These are phyloP conservation scores for Erysimum cheiranthoides DNA, from an alignment of 345 rosid genomes.

Conservation along the genomic window DNA sequence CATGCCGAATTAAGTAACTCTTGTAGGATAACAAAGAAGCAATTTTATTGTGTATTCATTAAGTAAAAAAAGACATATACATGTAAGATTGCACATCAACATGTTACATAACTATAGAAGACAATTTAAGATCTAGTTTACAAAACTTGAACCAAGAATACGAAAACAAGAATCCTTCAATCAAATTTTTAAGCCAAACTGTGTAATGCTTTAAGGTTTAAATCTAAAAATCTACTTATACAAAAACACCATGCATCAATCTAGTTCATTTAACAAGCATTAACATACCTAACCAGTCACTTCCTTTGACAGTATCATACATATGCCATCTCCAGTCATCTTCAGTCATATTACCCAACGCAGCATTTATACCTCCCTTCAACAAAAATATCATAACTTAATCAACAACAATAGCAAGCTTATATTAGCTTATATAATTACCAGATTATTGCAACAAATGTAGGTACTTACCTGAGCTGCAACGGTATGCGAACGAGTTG, in stretches of 20 bases:
- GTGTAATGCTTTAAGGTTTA: background rate
- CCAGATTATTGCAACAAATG: background rate
- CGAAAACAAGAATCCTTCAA: no score
- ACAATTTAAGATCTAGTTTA: background rate
- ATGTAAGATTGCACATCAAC: background rate
- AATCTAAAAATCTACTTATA: no score
- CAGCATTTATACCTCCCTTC: slow-evolving; percentile 98
- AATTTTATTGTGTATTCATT: background rate
- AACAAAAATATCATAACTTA: slow-evolving; percentile 14
- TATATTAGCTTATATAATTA: background rate
- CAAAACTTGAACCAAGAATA: background rate
- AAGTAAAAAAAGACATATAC: background rate
- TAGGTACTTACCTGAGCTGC: slow-evolving; percentile 77
- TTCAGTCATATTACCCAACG: slow-evolving; percentile 90
- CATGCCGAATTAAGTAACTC: background rate
- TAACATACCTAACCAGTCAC: slow-evolving; percentile 94
- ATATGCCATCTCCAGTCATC: slow-evolving; percentile 99
- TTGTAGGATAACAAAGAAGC: background rate
- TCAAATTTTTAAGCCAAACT: background rate
- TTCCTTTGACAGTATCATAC: slow-evolving; percentile 99
- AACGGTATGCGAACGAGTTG: slow-evolving; percentile 94
- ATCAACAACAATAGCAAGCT: background rate
- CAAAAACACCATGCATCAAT: no score
- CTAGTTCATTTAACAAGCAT: no score
- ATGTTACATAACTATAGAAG: background rate